These are phyloP conservation scores for Triglochin maritima DNA, from an alignment of 106 monocot genomes.

Conservation along the genomic window DNA sequence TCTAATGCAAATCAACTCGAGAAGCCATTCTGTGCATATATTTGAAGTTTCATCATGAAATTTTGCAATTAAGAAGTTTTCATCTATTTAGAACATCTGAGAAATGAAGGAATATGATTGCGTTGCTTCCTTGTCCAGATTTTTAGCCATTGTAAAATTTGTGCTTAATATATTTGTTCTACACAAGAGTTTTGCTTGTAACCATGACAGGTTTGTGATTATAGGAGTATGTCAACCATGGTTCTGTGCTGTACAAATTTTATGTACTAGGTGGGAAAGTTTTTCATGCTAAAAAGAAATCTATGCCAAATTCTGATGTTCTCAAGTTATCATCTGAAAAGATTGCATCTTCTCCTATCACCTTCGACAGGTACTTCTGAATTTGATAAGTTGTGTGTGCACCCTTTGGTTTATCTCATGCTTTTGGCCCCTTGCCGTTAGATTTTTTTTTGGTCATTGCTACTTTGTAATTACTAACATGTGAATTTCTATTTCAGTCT, in stretches of 20 bases:
- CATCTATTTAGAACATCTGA: too few relatives aligned
- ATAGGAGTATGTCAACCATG: constrained; percentile 96
- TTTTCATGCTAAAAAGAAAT: constrained; percentile 78
- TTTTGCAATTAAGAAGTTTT: too few relatives aligned
- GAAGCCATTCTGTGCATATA: too few relatives aligned
- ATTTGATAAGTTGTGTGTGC: neutral
- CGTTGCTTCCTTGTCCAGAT: too few relatives aligned
- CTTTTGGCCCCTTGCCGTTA: neutral
- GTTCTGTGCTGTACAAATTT: constrained; percentile 70
- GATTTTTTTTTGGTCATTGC: neutral
- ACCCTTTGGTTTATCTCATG: neutral
- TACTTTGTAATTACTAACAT: neutral
- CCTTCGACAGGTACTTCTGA: constrained; percentile 61
- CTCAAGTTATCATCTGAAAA: constrained; percentile 37
- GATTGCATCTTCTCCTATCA: constrained; percentile 36
- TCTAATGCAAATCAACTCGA: too few relatives aligned
- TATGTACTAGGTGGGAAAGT: constrained; percentile 74
- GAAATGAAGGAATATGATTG: too few relatives aligned
- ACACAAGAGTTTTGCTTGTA: too few relatives aligned
- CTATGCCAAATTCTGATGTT: constrained; percentile 80
- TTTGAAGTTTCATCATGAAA: too few relatives aligned
- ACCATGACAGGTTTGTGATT: neutral
- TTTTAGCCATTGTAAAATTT: too few relatives aligned
- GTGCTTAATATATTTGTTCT: too few relatives aligned
- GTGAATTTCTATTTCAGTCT: constrained; percentile 35